A percentile compares a stretch with the other conserved stretches of the same genome.
Conservation (phyloP, 1,284 basidiomycete genomes). For the Tilletia caries region DNA sequence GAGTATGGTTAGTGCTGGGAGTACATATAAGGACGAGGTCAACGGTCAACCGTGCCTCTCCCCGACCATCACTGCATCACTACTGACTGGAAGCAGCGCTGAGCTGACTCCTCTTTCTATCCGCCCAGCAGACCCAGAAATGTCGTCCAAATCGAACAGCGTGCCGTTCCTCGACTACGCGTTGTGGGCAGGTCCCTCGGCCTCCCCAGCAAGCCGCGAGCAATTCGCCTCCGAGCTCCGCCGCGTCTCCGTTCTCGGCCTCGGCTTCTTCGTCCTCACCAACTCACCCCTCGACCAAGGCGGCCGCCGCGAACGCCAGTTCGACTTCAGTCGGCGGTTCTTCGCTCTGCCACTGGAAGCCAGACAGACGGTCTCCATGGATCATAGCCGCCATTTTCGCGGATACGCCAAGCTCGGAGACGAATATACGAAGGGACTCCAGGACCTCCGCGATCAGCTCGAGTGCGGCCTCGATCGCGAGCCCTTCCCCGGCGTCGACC, state of each 20-base stretch:
- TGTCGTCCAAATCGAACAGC: background rate
- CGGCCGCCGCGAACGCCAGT: conserved; percentile 20
- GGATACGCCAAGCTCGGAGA: conserved; percentile 43
- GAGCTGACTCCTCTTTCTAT: too few relatives aligned
- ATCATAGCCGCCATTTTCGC: conserved; percentile 32
- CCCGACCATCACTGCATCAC: too few relatives aligned
- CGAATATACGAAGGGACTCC: conserved; percentile 28
- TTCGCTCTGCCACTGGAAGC: conserved; percentile 27
- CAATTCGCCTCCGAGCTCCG: conserved; percentile 29
- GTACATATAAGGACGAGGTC: too few relatives aligned
- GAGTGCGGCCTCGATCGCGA: conserved; percentile 19
- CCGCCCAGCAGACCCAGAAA: too few relatives aligned
- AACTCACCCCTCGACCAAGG: conserved; percentile 25
- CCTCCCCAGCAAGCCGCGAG: background rate
- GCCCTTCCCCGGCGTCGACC: background rate
- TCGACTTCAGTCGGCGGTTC: conserved; percentile 28
- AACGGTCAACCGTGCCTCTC: too few relatives aligned
- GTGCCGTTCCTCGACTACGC: conserved; percentile 13
- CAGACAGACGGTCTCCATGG: conserved; percentile 31
- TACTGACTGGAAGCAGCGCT: too few relatives aligned
- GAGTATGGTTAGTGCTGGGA: too few relatives aligned
- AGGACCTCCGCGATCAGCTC: conserved; percentile 40
- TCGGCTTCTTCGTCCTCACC: conserved; percentile 44
- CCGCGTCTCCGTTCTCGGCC: conserved; percentile 27
- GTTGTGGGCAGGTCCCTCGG: conserved; percentile 5